Evolutionary conservation across 768 basidiomycete species (phyloP), one percentile per base, ranked within the genome.

Genomic region (Agaricus subrufescens): DNA sequence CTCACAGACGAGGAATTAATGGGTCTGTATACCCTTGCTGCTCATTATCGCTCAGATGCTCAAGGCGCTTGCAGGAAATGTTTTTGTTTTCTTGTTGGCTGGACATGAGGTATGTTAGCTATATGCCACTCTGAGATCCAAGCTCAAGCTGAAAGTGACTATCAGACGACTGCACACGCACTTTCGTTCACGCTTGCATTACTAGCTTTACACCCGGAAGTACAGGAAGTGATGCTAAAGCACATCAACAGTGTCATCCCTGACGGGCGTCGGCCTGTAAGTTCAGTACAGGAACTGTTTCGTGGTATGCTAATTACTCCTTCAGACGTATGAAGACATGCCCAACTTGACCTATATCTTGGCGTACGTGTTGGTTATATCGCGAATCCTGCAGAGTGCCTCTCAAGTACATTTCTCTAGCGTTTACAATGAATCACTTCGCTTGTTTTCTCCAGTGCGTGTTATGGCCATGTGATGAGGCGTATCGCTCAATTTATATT

Each of bases 31-130:
- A 19, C n/a, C 46, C 23, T 23, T 26, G 37, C 10, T 12, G 25
- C 7, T 38, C n/a, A 34, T 34, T 39, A 31, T 42, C 34, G 19
- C 0, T 19, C 19, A 19, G 19, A 19, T 19, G n/a, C 4, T 44
- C 37, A 57, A 30, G 34, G 11, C 51, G 29, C 30, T 40, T 38
- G 27, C 11, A 73, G 76, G 73, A 23, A 79, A 79, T 62, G 71
- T 77, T n/a, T 79, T 74, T 52, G 73, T 78, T 15, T 79, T 77
- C 56, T 61, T 85, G n/a, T 63, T 87, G 19, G 85, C 85, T 25
- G 84, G 84, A 8, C 81, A 84, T 56, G 84, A 84, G 70, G 81
- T 81, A 55, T 15, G 62, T 57, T 25, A 14, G 14, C 6, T 4
- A 14, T 26, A 37, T 42, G 1, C 7, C n/a, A 10, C 3, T 15